A percentile compares a stretch with the other conserved stretches of the same genome.
phyloP scores from a whole-genome alignment of 768 basidiomycete genomes.

The Kwoniella mangroviensis region DNA sequence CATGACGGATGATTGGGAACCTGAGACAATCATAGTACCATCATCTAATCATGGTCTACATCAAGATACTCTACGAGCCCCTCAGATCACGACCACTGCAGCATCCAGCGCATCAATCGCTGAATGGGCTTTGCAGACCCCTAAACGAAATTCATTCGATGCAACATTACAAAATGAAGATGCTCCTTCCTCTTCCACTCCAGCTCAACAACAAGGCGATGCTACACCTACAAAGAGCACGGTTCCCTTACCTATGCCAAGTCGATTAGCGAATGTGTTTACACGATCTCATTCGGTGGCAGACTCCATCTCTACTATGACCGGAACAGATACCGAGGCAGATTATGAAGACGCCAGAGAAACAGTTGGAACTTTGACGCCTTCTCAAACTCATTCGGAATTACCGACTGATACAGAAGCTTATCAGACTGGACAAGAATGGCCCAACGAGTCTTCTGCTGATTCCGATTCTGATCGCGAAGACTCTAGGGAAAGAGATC shows the following conservation, averaged over 20 bases:
- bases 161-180: slow-evolving; percentile 7
- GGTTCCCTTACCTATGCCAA: slow-evolving; percentile 34
- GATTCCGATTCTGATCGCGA: slow-evolving; percentile 51
- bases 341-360: slow-evolving; percentile 68
- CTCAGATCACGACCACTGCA: slow-evolving; percentile 16
- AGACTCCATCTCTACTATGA: slow-evolving; percentile 28
- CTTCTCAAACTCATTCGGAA: slow-evolving; percentile 67
- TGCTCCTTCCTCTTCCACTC: slow-evolving; percentile 14
- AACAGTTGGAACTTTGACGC: slow-evolving; percentile 67
- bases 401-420: slow-evolving; percentile 65
- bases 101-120: slow-evolving; percentile 20
- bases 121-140: slow-evolving; percentile 30
- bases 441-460: slow-evolving; percentile 55
- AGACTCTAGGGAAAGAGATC: slow-evolving; percentile 18
- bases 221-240: slow-evolving; percentile 40
- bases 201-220: slow-evolving; percentile 26
- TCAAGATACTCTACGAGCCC: slow-evolving; percentile 8
- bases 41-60: background rate
- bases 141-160: slow-evolving; percentile 26
- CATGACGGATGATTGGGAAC: slow-evolving; percentile 45
- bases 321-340: slow-evolving; percentile 44
- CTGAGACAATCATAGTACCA: slow-evolving; percentile 24
- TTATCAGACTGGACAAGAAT: slow-evolving; percentile 53
- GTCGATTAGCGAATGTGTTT: slow-evolving; percentile 23
- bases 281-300: slow-evolving; percentile 35